Conservation (phyloP, 345 rosid species). For the Eutrema yunnanense region DNA sequence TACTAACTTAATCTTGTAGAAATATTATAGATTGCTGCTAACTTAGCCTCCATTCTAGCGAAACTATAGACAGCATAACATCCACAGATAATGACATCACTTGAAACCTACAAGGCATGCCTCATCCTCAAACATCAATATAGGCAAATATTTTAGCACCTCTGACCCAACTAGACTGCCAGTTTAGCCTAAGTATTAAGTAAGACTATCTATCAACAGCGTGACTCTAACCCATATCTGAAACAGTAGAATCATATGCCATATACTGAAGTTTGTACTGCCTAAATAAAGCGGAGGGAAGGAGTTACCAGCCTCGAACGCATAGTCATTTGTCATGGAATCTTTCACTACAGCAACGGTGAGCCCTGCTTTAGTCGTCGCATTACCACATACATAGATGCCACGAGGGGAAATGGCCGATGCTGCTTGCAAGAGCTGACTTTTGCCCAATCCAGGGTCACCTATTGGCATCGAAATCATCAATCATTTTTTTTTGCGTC, state of each 20-base stretch:
- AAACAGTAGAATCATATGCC: slow-evolving; percentile 12
- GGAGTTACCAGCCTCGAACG: slow-evolving; percentile 89
- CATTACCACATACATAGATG: slow-evolving; percentile 96
- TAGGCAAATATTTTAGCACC: background rate
- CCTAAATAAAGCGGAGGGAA: slow-evolving; percentile 15
- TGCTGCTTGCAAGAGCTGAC: slow-evolving; percentile 97
- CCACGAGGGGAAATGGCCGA: slow-evolving; percentile 94
- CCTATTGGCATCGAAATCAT: slow-evolving; percentile 42
- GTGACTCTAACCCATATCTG: slow-evolving; percentile 13
- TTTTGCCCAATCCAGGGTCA: slow-evolving; percentile 99
- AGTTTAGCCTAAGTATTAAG: background rate
- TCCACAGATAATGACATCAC: background rate
- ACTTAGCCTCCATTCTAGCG: background rate
- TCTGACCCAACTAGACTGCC: too few relatives aligned
- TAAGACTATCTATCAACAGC: background rate
- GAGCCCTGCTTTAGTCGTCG: slow-evolving; percentile 86
- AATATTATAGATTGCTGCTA: background rate
- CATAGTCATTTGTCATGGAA: slow-evolving; percentile 81
- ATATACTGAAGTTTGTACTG: background rate
- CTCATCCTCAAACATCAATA: background rate
- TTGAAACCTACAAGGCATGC: background rate
- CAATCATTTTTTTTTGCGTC: background rate
- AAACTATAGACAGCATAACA: slow-evolving; percentile 11
- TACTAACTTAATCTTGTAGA: slow-evolving; percentile 1
- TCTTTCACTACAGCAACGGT: slow-evolving; percentile 98